Percentiles rank a stretch among this genome's conserved stretches.
Evolutionary conservation across 805 yeast species (phyloP).

Genomic region (Maudiozyma turicensis): DNA sequence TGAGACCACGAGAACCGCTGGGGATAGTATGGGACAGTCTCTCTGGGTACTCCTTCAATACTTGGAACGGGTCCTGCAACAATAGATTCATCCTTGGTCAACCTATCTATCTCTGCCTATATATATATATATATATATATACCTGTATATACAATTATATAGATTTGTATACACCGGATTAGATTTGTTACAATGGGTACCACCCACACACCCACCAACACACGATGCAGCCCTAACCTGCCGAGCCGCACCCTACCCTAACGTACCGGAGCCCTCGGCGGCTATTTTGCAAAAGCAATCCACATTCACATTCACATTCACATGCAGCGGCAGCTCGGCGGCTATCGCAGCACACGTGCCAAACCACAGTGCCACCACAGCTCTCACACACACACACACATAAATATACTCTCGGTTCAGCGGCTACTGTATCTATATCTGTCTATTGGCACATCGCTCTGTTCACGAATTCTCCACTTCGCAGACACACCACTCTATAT

Average conservation of each 20-base stretch:
- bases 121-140: neutral
- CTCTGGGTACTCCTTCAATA: conserved; percentile 88
- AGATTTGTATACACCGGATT: too few relatives aligned
- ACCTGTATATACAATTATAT: too few relatives aligned
- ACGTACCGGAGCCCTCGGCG: neutral
- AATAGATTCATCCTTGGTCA: conserved; percentile 44
- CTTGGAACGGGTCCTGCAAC: conserved; percentile 81
- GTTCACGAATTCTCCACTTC: too few relatives aligned
- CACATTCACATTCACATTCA: too few relatives aligned
- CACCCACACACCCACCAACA: neutral
- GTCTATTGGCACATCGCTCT: neutral
- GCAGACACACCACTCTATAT: too few relatives aligned
- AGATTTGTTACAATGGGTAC: too few relatives aligned
- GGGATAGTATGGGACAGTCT: conserved; percentile 55
- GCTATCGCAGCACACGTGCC: too few relatives aligned
- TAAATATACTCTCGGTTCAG: too few relatives aligned
- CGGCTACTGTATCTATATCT: neutral
- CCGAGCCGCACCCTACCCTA: neutral
- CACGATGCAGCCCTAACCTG: neutral
- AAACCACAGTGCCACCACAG: too few relatives aligned
- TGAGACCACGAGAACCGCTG: conserved; percentile 39
- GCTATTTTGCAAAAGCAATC: neutral
- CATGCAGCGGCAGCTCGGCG: too few relatives aligned
- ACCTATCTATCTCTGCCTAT: neutral
- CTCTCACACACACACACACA: too few relatives aligned